Evolutionary conservation across 1,139 yeast genomes (phyloP), one percentile per base, ranked within the genome.

Genomic region (Scheffersomyces parashehatae): DNA sequence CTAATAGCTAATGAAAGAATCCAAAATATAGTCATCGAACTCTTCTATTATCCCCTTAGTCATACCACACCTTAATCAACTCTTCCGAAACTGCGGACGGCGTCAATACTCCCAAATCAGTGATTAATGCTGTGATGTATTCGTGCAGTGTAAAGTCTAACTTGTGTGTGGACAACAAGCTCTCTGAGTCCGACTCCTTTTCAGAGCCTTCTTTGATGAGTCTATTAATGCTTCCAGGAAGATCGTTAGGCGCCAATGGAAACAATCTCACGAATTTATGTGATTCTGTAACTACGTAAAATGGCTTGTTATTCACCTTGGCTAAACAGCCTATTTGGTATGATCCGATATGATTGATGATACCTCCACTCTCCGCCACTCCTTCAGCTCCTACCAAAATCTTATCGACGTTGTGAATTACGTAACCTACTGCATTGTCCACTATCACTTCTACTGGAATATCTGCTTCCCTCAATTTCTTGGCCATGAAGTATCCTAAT

Each of bases 81-180:
- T 95, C 99, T 65, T 95, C 99, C 29, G 96, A 86, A 33, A 95
- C 99, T 0, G 98, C 99, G 49, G 96, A 85, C 5, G 99, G 97
- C 7, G 99, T 93, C 56, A 95, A 75, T 1, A 93, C 97, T 13
- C 99, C 99, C 54, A 95, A 75, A 64, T 95, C 99, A 1, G 99
- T 93, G 49, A 95, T 89, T 55, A 95, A 77, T 4, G 98, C 99
- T 2, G 99, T 93, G 42, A 95, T 88, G 60, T 85, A 88, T 56
- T 91, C 95, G 62, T 93, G 97, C 10, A 97, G 96, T 0, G 99
- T 95, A 66, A 90, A 93, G 64, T 95, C 99, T 42, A 90, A 81
- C 47, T 69, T 61, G 40, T 71, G 77, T n/a, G 65, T 64, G 16
- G 63, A 64, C 39, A 71, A 62, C 39, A 64, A 52, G 31, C 39